phyloP scores from a whole-genome alignment of 257 asterid genomes.

The Plectranthus barbatus region DNA sequence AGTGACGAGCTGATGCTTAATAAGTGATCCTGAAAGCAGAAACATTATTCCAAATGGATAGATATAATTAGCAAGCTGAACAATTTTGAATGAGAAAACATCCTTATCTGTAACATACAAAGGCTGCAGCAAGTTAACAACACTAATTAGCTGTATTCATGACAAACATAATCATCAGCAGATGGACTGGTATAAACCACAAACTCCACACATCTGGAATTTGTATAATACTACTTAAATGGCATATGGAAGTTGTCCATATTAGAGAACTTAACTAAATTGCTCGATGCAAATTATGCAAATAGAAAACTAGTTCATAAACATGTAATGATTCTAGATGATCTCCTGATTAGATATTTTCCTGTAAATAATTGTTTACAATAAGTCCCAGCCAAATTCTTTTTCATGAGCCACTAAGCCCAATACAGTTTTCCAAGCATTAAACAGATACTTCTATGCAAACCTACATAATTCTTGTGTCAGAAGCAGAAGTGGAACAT shows the following conservation, averaged over 20 bases:
- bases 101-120: background rate
- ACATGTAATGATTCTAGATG: no score
- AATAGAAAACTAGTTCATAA: no score
- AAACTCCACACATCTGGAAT: background rate
- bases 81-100: background rate
- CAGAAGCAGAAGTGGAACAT: no score
- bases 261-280: background rate
- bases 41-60: conserved; percentile 9
- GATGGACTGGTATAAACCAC: background rate
- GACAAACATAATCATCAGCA: conserved; percentile 1
- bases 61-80: conserved; percentile 1
- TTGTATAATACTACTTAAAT: background rate
- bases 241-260: background rate
- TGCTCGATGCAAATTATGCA: background rate
- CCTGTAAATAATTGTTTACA: no score
- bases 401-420: no score
- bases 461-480: no score
- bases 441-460: no score
- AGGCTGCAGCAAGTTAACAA: background rate
- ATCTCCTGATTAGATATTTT: no score
- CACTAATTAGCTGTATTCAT: background rate
- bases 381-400: no score
- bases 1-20: conserved; percentile 88
- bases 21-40: conserved; percentile 64
- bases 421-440: no score